These are phyloP conservation scores for Perkinsus olseni DNA, from an alignment of 169 alveolate species.

Conservation along the genomic window DNA sequence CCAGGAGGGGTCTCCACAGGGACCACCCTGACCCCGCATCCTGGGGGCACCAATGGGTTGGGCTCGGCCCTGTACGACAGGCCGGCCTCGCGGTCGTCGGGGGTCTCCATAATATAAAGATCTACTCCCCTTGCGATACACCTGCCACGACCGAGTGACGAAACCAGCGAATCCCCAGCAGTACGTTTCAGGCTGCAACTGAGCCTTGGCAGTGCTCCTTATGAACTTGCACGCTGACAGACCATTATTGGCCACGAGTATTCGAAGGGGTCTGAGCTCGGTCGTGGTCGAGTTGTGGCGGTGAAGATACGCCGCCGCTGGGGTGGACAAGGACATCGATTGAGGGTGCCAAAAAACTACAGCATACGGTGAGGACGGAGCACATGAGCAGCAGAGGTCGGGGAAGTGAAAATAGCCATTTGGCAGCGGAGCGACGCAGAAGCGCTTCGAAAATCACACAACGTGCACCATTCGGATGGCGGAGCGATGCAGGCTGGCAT, in stretches of 20 bases:
- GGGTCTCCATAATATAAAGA: constrained; percentile 60
- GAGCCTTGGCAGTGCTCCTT: constrained; percentile 10
- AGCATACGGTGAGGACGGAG: not conserved
- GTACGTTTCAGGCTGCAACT: constrained; percentile 15
- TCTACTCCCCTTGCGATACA: not conserved
- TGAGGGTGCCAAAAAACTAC: not conserved
- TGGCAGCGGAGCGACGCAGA: no score
- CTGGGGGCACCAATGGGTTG: constrained; percentile 28
- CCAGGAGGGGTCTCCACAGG: constrained; percentile 53
- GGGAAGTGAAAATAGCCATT: no score
- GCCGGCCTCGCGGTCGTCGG: constrained; percentile 57
- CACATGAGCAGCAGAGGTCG: not conserved
- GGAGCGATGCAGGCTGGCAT: not conserved
- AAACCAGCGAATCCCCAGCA: constrained; percentile 23
- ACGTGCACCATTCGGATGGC: not conserved
- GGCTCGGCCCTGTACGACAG: constrained; percentile 53
- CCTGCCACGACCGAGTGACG: not conserved
- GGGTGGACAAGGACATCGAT: not conserved
- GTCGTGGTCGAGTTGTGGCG: not conserved
- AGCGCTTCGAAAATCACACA: not conserved
- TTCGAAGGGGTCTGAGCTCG: constrained; percentile 1
- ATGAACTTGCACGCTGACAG: constrained; percentile 38
- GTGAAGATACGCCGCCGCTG: not conserved
- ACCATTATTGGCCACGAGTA: constrained; percentile 39
- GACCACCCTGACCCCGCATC: not conserved